phyloP scores from a whole-genome alignment of 495 filamentous ascomycete species.

The Podospora fimiseda region DNA sequence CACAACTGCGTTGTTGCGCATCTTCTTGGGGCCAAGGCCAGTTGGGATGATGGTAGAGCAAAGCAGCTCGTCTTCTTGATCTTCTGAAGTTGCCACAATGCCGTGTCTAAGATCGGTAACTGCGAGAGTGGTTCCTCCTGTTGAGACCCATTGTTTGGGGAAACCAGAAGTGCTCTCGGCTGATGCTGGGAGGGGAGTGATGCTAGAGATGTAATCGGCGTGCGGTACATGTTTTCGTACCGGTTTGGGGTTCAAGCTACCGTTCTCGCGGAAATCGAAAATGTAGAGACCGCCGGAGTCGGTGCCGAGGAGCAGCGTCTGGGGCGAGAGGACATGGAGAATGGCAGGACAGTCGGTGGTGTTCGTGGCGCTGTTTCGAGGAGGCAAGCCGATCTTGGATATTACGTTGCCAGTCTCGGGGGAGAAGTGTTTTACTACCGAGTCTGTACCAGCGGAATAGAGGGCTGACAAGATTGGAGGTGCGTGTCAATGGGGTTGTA shows the following conservation, averaged over 20 bases:
- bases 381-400: conserved; percentile 65
- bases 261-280: conserved; percentile 75
- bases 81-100: conserved; percentile 77
- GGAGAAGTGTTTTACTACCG: conserved; percentile 79
- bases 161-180: conserved; percentile 73
- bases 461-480: conserved; percentile 40
- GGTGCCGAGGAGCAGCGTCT: conserved; percentile 83
- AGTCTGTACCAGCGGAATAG: conserved; percentile 87
- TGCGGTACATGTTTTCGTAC: conserved; percentile 78
- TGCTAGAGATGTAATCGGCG: conserved; percentile 85
- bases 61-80: conserved; percentile 89
- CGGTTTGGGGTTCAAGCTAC: conserved; percentile 53
- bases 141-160: conserved; percentile 87
- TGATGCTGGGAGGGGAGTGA: conserved; percentile 76
- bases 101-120: conserved; percentile 81
- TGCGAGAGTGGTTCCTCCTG: conserved; percentile 81
- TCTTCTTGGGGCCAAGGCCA: conserved; percentile 51
- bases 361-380: conserved; percentile 28
- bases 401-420: conserved; percentile 72
- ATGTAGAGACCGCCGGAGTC: conserved; percentile 86
- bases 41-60: conserved; percentile 67
- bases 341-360: conserved; percentile 63
- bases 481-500: conserved; percentile 10
- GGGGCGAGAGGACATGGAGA: conserved; percentile 72
- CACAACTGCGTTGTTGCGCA: conserved; percentile 65